A percentile compares a stretch with the other conserved stretches of the same genome.
Conservation (phyloP, 2,329 filamentous ascomycete species). For the Cercospora sp. region DNA sequence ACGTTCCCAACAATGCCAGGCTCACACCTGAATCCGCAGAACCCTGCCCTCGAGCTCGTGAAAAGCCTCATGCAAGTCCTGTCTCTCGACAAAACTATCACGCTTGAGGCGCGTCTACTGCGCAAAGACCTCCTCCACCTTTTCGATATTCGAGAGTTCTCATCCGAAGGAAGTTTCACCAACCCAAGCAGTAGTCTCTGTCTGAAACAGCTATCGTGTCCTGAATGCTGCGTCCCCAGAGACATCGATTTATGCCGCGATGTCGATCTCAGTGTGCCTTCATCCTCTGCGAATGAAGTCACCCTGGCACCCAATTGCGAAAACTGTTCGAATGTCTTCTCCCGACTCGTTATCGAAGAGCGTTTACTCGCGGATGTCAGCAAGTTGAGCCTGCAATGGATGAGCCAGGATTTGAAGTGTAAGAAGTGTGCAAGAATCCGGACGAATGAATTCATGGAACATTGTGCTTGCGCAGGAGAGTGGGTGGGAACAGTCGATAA, state of each 20-base stretch:
- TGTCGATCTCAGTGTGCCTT: conserved; percentile 63
- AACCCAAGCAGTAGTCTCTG: conserved; percentile 79
- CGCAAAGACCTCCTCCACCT: conserved; percentile 85
- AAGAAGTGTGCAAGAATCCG: conserved; percentile 65
- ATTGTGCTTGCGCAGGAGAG: conserved; percentile 86
- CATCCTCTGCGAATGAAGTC: conserved; percentile 21
- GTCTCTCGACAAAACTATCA: conserved; percentile 85
- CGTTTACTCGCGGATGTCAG: conserved; percentile 75
- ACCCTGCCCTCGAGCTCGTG: conserved; percentile 84
- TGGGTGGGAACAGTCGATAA: conserved; percentile 74
- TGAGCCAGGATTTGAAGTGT: conserved; percentile 87
- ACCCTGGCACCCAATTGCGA: conserved; percentile 54
- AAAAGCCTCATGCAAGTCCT: conserved; percentile 93
- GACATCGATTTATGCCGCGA: conserved; percentile 93
- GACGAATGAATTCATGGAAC: conserved; percentile 93
- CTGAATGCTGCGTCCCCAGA: conserved; percentile 83
- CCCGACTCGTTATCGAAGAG: conserved; percentile 82
- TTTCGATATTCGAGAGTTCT: conserved; percentile 95
- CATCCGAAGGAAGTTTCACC: conserved; percentile 77
- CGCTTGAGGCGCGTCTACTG: conserved; percentile 80
- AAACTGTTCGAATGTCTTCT: conserved; percentile 69
- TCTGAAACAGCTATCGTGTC: conserved; percentile 76
- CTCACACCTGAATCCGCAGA: conserved; percentile 62
- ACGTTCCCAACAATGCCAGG: conserved; percentile 78
- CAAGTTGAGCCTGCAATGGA: conserved; percentile 74